phyloP scores from a whole-genome alignment of 1,284 basidiomycete genomes.

The Sphaerobolus stellatus region DNA sequence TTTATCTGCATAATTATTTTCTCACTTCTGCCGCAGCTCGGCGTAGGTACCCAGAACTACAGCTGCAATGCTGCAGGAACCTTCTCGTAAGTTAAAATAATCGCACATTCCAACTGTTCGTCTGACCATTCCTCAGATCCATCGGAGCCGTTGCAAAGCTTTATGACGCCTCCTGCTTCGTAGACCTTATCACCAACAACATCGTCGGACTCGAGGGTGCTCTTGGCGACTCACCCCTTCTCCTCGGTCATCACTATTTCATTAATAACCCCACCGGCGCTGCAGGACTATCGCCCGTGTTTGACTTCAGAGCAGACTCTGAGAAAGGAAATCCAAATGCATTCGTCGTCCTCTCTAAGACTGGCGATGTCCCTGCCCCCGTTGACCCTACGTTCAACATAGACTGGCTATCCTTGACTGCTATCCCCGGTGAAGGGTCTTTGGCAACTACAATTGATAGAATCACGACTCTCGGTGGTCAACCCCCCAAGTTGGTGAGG shows the following conservation, averaged over 20 bases:
- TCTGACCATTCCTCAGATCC: slow-evolving; percentile 21
- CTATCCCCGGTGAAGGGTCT: slow-evolving; percentile 39
- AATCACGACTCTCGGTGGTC: slow-evolving; percentile 59
- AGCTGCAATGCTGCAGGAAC: slow-evolving; percentile 40
- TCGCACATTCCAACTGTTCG: neutral
- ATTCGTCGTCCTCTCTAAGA: slow-evolving; percentile 49
- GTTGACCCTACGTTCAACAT: slow-evolving; percentile 44
- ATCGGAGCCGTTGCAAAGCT: slow-evolving; percentile 57
- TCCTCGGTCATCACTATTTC: slow-evolving; percentile 61
- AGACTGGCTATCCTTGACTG: slow-evolving; percentile 55
- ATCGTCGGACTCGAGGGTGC: slow-evolving; percentile 29
- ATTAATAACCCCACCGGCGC: slow-evolving; percentile 44
- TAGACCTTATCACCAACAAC: slow-evolving; percentile 31
- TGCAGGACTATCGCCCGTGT: slow-evolving; percentile 48
- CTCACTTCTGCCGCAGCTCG: too few species aligned
- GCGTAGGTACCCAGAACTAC: slow-evolving; percentile 51
- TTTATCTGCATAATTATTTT: too few species aligned
- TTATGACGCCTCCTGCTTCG: slow-evolving; percentile 58
- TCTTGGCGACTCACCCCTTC: slow-evolving; percentile 23
- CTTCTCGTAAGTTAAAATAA: slow-evolving; percentile 34
- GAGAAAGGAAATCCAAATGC: slow-evolving; percentile 43
- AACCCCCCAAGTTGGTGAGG: slow-evolving; percentile 55
- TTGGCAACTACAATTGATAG: slow-evolving; percentile 56
- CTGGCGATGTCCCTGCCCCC: slow-evolving; percentile 46
- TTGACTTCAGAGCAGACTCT: slow-evolving; percentile 53